Conservation (phyloP, 371 early-diverging fungal genomes). For the Circinella minor region DNA sequence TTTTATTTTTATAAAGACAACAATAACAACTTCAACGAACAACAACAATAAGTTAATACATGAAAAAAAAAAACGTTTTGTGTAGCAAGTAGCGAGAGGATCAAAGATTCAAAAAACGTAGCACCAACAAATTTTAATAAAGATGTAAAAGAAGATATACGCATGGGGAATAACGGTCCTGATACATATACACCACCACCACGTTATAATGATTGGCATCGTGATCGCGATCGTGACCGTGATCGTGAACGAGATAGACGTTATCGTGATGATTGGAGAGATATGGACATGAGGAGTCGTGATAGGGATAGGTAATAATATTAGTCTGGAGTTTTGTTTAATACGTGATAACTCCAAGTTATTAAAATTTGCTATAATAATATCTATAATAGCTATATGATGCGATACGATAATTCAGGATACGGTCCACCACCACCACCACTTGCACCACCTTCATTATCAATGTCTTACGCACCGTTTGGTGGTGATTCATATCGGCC, state of each 20-base stretch:
- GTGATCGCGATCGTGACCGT: conserved; percentile 52
- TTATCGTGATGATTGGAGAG: conserved; percentile 52
- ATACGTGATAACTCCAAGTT: too few species aligned
- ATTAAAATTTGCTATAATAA: too few species aligned
- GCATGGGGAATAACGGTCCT: not conserved
- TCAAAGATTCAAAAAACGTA: conserved; percentile 22
- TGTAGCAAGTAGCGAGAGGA: conserved; percentile 7
- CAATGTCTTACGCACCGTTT: conserved; percentile 32
- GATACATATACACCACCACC: conserved; percentile 26
- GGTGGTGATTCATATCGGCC: conserved; percentile 55
- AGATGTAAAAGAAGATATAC: conserved; percentile 12
- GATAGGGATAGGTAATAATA: conserved; percentile 30
- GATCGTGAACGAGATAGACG: conserved; percentile 50
- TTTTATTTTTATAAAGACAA: not conserved
- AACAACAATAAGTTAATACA: not conserved
- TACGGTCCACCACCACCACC: conserved; percentile 44
- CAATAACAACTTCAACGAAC: not conserved
- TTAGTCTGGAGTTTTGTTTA: too few species aligned
- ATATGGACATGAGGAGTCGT: conserved; percentile 36
- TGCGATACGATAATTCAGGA: conserved; percentile 43
- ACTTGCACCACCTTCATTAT: conserved; percentile 27
- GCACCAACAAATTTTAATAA: conserved; percentile 6
- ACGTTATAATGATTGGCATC: conserved; percentile 6
- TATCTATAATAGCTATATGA: conserved; percentile 31
- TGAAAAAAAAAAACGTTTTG: not conserved